Evolutionary conservation across 495 filamentous ascomycete genomes (phyloP).

Genomic region (Xylaria curta): DNA sequence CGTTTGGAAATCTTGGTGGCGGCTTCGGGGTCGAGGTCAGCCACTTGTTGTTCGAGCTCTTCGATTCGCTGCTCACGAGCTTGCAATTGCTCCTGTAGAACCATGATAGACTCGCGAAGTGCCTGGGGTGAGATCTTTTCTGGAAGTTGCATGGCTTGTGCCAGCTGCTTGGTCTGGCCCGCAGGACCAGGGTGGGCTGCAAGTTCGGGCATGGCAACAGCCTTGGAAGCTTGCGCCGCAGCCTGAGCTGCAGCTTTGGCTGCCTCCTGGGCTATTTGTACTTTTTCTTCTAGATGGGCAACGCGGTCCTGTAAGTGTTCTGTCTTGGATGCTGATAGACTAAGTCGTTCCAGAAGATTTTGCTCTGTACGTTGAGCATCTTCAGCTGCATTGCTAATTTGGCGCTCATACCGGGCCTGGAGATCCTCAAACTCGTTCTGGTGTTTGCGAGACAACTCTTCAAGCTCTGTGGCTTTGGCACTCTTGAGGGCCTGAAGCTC

Average conservation of each 20-base stretch:
- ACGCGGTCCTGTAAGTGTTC: slow-evolving; percentile 83
- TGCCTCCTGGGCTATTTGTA: slow-evolving; percentile 89
- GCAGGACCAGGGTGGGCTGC: slow-evolving; percentile 41
- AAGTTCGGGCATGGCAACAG: slow-evolving; percentile 52
- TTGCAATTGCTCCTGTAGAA: slow-evolving; percentile 94
- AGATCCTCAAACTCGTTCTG: slow-evolving; percentile 73
- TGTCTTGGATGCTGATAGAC: slow-evolving; percentile 77
- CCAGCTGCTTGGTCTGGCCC: slow-evolving; percentile 50
- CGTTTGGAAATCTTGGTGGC: slow-evolving; percentile 82
- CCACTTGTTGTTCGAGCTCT: slow-evolving; percentile 74
- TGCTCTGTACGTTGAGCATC: slow-evolving; percentile 73
- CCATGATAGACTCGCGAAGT: slow-evolving; percentile 91
- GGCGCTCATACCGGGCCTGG: slow-evolving; percentile 73
- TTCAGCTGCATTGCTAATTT: slow-evolving; percentile 71
- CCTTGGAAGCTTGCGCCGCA: slow-evolving; percentile 82
- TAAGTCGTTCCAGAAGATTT: slow-evolving; percentile 72
- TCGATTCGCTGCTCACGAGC: slow-evolving; percentile 90
- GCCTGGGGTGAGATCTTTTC: slow-evolving; percentile 93
- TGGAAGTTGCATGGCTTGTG: slow-evolving; percentile 63
- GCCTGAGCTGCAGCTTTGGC: slow-evolving; percentile 86
- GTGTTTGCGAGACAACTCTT: slow-evolving; percentile 71
- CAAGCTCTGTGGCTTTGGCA: slow-evolving; percentile 62
- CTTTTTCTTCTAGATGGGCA: slow-evolving; percentile 81
- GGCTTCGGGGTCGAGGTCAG: slow-evolving; percentile 71
- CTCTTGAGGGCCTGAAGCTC: slow-evolving; percentile 68